Evolutionary conservation across 306 rosid genomes (phyloP), one percentile per base, ranked within the genome.

Genomic region (Styphnolobium japonicum): DNA sequence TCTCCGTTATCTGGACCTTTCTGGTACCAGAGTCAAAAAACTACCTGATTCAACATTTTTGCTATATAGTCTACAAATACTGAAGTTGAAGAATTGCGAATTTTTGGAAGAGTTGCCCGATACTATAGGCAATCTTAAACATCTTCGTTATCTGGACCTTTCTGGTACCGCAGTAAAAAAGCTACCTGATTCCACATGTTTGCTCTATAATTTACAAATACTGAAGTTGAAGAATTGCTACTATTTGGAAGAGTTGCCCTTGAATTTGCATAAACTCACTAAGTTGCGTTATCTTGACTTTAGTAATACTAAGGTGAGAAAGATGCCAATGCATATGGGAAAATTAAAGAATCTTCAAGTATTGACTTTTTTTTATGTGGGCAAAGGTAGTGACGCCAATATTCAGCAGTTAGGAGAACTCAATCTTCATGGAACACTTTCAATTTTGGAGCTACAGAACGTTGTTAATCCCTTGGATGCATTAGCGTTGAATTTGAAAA

Each of bases 141-240:
- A 79, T 18, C 25, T 79, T 1, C 57, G 77, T 12, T 75, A 79
- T 45, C 53, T 86, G 5, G 49, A 86, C 10, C 7, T 79, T 3
- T 80, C 69, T 19, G 0, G 0, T 0, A 75, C 36, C 10, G 0
- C 0, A 1, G 6, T 86, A 0, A 4, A 4, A 55, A 12, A 4
- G 1, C 6, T 79, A 3, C 80, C 82, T 0, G 7, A 71, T 11
- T 75, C 82, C 3, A 31, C 52, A 6, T 2, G 85, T 36, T 9
- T 19, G 0, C 55, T 82, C 0, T 34, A 25, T 23, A 82, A 70
- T 37, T 33, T 82, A 4, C 85, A 86, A 10, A 79, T 80, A 0
- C 16, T 83, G 15, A 25, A 61, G 15, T 33, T 85, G 27, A 11
- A 3, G 0, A 0, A 1, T 4, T 85, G 86, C 40, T 0, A 0